A percentile compares a stretch with the other conserved stretches of the same genome.
These are phyloP conservation scores for Saccharomycopsis sp. DNA, from an alignment of 805 yeast genomes.

Conservation along the genomic window DNA sequence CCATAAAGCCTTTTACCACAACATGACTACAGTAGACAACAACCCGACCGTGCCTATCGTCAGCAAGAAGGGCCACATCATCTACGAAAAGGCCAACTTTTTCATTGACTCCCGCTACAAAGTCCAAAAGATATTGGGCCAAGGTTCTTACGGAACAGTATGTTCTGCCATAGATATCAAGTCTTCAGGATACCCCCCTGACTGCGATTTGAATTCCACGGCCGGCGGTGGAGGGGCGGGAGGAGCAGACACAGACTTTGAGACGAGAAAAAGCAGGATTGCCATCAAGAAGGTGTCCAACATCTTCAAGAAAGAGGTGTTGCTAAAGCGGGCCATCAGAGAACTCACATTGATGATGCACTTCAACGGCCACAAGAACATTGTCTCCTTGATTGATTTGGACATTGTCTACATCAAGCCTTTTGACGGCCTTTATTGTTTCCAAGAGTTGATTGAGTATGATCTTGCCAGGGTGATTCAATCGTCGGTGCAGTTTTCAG, in stretches of 20 bases:
- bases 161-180: constrained; percentile 58
- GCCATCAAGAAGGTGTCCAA: constrained; percentile 78
- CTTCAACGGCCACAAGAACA: constrained; percentile 80
- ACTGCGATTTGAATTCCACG: too few species aligned
- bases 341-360: constrained; percentile 75
- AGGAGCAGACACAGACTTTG: too few species aligned
- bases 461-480: constrained; percentile 79
- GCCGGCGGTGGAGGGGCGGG: background rate
- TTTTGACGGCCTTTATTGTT: constrained; percentile 81
- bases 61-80: constrained; percentile 23
- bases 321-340: constrained; percentile 71
- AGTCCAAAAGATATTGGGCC: constrained; percentile 54
- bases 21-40: too few species aligned
- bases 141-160: constrained; percentile 82
- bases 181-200: too few species aligned
- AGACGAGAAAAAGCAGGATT: constrained; percentile 29
- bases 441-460: constrained; percentile 75
- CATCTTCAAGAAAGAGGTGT: constrained; percentile 57
- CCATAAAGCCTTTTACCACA: too few species aligned
- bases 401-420: constrained; percentile 61
- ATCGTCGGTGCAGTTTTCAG: constrained; percentile 69
- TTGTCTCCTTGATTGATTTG: constrained; percentile 62
- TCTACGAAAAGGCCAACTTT: constrained; percentile 49
- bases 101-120: constrained; percentile 54
- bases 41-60: too few species aligned